Evolutionary conservation across 108 stramenopile genomes (phyloP).

Genomic region (Stephanodiscus minutulus): DNA sequence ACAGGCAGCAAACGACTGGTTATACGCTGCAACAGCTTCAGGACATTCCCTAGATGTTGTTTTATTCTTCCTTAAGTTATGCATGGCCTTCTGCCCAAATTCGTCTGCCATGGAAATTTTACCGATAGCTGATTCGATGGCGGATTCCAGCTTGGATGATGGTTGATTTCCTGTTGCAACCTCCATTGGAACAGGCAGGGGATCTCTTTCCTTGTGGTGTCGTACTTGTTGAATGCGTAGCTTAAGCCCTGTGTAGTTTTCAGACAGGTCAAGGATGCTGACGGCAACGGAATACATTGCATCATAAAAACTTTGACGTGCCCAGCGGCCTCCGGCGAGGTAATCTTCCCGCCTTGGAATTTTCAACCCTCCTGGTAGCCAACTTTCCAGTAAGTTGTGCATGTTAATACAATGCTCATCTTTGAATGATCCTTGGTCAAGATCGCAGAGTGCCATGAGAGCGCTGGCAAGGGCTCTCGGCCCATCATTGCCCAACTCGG

Average conservation of each 20-base stretch:
- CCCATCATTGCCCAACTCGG: slow-evolving; percentile 82
- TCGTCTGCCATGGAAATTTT: slow-evolving; percentile 62
- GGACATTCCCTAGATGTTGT: slow-evolving; percentile 44
- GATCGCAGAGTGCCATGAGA: slow-evolving; percentile 72
- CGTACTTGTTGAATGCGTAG: slow-evolving; percentile 77
- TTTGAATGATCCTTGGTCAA: slow-evolving; percentile 86
- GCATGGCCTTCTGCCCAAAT: slow-evolving; percentile 47
- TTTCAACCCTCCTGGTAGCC: slow-evolving; percentile 78
- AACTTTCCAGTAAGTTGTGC: slow-evolving; percentile 78
- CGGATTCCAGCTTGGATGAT: slow-evolving; percentile 46
- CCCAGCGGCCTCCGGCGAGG: slow-evolving; percentile 90
- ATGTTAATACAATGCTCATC: slow-evolving; percentile 75
- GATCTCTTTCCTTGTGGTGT: slow-evolving; percentile 70
- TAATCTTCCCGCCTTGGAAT: slow-evolving; percentile 87
- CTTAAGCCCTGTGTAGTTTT: slow-evolving; percentile 80
- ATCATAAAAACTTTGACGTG: slow-evolving; percentile 87
- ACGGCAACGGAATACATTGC: slow-evolving; percentile 76
- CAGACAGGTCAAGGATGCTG: slow-evolving; percentile 85
- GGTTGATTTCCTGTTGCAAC: slow-evolving; percentile 35
- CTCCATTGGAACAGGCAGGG: slow-evolving; percentile 63
- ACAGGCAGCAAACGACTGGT: slow-evolving; percentile 75
- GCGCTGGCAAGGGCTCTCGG: slow-evolving; percentile 77
- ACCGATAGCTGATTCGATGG: slow-evolving; percentile 45
- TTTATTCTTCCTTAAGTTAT: slow-evolving; percentile 43
- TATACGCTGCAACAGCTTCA: slow-evolving; percentile 58